These are phyloP conservation scores for Triadica sebifera DNA, from an alignment of 345 rosid species.

Conservation along the genomic window DNA sequence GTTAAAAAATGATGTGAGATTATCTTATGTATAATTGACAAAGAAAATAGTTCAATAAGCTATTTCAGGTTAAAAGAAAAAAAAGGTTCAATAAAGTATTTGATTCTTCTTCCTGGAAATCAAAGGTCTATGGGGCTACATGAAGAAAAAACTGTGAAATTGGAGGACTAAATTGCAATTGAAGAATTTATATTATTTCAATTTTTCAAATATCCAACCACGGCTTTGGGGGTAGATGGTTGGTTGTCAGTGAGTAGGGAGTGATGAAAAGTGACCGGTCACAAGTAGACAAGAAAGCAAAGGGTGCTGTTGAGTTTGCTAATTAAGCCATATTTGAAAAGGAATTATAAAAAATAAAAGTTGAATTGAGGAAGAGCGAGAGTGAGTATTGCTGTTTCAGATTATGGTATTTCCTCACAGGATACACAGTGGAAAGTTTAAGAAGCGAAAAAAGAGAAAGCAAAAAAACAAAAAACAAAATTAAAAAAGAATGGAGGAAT, in stretches of 20 bases:
- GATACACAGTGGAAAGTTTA: slow-evolving; percentile 9
- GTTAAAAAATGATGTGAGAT: too few species aligned
- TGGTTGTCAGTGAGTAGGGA: not conserved
- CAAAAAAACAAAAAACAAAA: not conserved
- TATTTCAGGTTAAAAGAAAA: too few species aligned
- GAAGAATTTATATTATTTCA: too few species aligned
- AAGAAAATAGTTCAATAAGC: too few species aligned
- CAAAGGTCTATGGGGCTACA: too few species aligned
- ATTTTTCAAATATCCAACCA: not conserved
- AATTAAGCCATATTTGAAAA: not conserved
- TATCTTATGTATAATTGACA: too few species aligned
- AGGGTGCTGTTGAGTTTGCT: not conserved
- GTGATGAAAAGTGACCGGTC: not conserved
- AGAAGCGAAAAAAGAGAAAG: not conserved
- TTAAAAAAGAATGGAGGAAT: not conserved
- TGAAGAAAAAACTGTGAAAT: too few species aligned
- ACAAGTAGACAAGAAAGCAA: slow-evolving; percentile 1
- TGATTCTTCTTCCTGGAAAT: too few species aligned
- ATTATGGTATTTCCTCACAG: slow-evolving; percentile 7
- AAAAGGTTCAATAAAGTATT: too few species aligned
- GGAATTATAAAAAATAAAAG: not conserved
- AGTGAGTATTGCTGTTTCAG: slow-evolving; percentile 9
- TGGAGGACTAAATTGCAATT: too few species aligned
- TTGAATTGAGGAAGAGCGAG: not conserved
- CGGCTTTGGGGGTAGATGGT: not conserved